Evolutionary conservation across 805 yeast genomes (phyloP), one percentile per base, ranked within the genome.

Genomic region (Diddensiella santjacobensis): DNA sequence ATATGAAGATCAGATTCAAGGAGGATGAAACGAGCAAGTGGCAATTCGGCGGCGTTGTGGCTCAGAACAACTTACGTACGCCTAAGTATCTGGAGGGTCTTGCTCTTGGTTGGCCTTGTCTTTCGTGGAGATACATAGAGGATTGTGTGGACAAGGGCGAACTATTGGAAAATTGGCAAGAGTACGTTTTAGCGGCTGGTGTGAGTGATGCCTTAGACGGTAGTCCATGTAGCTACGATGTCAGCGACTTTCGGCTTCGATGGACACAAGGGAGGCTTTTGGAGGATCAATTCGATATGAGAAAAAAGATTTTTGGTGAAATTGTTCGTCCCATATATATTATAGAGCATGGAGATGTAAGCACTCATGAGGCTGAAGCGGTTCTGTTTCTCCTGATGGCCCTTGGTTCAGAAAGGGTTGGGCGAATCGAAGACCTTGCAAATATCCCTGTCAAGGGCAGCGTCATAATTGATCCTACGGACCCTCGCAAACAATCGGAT

Each of bases 21-120:
- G 37, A 42, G 3, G 15, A 8, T 10, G 38, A 35, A 15, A 35
- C 8, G 38, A 35, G 20, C 15, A 35, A 35, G 15, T 35, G 38
- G 38, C 24, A 26, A 17, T 86, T 88, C 66, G 87, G 76, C 1
- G 90, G 90, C 1, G 69, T 86, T 29, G 65, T 89, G 1, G 74
- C 91, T 0, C 74, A 73, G 33, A 72, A 71, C 24, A 74, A 76
- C 48, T 71, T 78, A 17, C 69, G 96, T 31, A 86, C 89, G 42
- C 73, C 81, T 5, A 89, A 88, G 59, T 89, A 84, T 61, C 62
- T 89, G 6, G 93, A 87, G 58, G 80, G 84, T 2, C 63, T 88
- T 15, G 86, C 91, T 0, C 60, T 88, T 39, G 90, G 91, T 2
- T 88, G 96, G 96, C 97, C 97, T 1, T 75, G 85, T 17, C 59